Base-by-base conservation (phyloP, 2,329 filamentous ascomycete species). In the Aureobasidium melanogenum region DNA sequence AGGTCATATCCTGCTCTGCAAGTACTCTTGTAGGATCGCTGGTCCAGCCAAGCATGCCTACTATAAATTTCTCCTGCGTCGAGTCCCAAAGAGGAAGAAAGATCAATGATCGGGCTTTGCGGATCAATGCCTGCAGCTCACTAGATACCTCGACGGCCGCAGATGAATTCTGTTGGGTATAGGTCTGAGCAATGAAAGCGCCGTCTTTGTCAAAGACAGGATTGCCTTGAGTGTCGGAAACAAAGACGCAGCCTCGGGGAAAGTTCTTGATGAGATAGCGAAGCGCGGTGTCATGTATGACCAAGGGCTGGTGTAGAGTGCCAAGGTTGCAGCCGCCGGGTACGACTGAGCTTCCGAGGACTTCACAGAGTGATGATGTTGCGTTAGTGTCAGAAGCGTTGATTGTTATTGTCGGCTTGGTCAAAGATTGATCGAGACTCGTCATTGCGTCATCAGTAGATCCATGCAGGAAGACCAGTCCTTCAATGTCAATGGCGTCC, bases 81-180 rank as follows among this genome's bases (percentile, higher is more conserved):
- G 73, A 72, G 62, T 81, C 79, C 76, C 77, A 80, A 0, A 81
- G 64, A 0, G 79, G 79, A 10, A 80, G 69, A 60, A 81, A 81
- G 5, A 81, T 70, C 8, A 81, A 71, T 52, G 79, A 77, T 6
- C 52, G 39, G 5, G 52, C 30, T 34, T 44, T 56, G 24, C 36
- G 51, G 14, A 56, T 46, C 39, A 56, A 14, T 1, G 52, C 15
- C n/a, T 46, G 52, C 19, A 56, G 19, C 30, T 56, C 39, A 6
- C 19, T 15, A 36, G 52, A 30, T 6, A 56, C 41, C 12, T 56
- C 2, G 7, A 34, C 39, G 17, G 36, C 24, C 10, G n/a, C 19
- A 5, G 39, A 24, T 1, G 41, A 56, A 1, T 22, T 56, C n/a
- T 36, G 30, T 3, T 32, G 39, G 0, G 51, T 22, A 22, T 55